A percentile compares a stretch with the other conserved stretches of the same genome.
These are phyloP conservation scores for Starmera stellimalicola DNA, from an alignment of 1,139 yeast genomes.

Conservation along the genomic window DNA sequence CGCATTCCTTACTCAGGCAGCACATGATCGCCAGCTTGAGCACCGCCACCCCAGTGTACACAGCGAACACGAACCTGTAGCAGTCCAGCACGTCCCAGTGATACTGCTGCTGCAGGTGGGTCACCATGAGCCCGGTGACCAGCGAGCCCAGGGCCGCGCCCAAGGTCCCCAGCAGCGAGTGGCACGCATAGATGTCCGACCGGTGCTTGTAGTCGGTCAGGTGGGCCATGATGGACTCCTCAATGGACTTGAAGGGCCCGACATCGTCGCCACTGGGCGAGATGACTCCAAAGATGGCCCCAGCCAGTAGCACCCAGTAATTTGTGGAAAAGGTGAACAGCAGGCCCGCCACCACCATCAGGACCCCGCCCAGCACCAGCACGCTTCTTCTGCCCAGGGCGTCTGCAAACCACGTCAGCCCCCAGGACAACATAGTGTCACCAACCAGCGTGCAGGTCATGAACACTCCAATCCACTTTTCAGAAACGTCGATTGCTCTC, in stretches of 20 bases:
- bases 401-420: conserved; percentile 75
- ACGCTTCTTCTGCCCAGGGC: conserved; percentile 62
- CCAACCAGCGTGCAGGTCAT: conserved; percentile 81
- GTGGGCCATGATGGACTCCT: conserved; percentile 81
- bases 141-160: conserved; percentile 77
- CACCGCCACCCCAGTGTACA: conserved; percentile 49
- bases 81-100: conserved; percentile 25
- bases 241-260: conserved; percentile 86
- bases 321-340: conserved; percentile 47
- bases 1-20: conserved; percentile 47
- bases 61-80: conserved; percentile 48
- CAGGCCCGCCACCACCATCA: conserved; percentile 66
- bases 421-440: conserved; percentile 63
- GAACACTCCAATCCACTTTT: conserved; percentile 59
- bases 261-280: conserved; percentile 91
- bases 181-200: conserved; percentile 62
- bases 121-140: conserved; percentile 50
- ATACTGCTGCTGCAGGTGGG: conserved; percentile 26
- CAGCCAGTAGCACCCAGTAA: conserved; percentile 47
- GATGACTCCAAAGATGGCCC: conserved; percentile 63
- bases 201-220: conserved; percentile 56
- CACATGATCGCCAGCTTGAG: conserved; percentile 46
- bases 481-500: conserved; percentile 44
- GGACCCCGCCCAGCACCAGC: conserved; percentile 51
- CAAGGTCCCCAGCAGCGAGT: conserved; percentile 47